Evolutionary conservation across 2,329 filamentous ascomycete species (phyloP).

Genomic region (Helotiales sp.): DNA sequence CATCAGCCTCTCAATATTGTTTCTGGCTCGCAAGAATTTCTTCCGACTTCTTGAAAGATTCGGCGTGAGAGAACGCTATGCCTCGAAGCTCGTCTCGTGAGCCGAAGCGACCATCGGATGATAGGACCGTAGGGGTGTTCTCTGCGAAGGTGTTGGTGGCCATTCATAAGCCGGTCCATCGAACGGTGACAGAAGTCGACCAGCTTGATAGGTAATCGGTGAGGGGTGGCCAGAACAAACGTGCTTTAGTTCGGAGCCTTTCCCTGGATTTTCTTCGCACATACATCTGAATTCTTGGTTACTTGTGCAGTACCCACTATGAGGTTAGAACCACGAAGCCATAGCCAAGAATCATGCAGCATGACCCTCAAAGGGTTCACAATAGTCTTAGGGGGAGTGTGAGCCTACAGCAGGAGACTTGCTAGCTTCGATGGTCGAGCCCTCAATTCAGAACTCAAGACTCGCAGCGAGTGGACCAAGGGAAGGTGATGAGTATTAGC

Average conservation of each 20-base stretch:
- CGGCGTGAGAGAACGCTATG: constrained; percentile 8
- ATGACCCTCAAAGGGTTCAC: no score
- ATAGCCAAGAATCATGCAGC: no score
- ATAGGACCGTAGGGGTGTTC: constrained; percentile 1
- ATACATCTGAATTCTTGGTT: constrained; percentile 6
- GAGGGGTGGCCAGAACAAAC: constrained; percentile 14
- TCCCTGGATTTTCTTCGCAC: constrained; percentile 17
- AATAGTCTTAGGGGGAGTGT: no score
- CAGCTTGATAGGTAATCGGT: constrained; percentile 11
- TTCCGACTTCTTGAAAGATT: constrained; percentile 10
- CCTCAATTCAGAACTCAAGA: constrained; percentile 6
- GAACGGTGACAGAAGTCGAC: constrained; percentile 5
- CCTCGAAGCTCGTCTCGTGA: constrained; percentile 7
- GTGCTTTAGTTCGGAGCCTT: constrained; percentile 8
- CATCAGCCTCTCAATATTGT: not conserved
- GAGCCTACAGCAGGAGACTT: not conserved
- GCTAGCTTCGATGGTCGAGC: constrained; percentile 12
- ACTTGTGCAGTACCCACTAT: constrained; percentile 11
- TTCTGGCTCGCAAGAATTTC: constrained; percentile 6
- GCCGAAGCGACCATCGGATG: constrained; percentile 7
- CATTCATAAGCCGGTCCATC: constrained; percentile 13
- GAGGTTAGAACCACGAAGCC: no score
- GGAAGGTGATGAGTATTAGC: no score
- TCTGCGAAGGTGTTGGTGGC: constrained; percentile 4
- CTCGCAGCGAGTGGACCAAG: no score